These are phyloP conservation scores for Guadua angustifolia DNA, from an alignment of 176 grass and related monocot genomes.

Conservation along the genomic window DNA sequence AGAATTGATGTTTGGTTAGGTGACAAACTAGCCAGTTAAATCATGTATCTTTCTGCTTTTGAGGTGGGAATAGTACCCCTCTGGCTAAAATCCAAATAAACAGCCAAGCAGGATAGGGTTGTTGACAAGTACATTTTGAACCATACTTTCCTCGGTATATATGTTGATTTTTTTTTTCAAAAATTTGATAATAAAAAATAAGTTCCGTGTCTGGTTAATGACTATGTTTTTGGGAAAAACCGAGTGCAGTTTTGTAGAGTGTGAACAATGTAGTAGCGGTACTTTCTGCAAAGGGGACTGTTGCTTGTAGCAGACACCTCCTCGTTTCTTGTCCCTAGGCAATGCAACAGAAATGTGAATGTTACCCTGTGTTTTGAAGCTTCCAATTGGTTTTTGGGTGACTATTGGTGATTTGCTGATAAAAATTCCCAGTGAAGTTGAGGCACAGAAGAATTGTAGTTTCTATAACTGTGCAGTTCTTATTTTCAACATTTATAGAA, in stretches of 20 bases:
- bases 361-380: not conserved
- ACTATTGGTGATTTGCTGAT: not conserved
- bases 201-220: not conserved
- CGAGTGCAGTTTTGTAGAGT: not conserved
- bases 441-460: not conserved
- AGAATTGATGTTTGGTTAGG: conserved; percentile 27
- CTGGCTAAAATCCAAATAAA: not conserved
- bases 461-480: not conserved
- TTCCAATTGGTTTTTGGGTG: not conserved
- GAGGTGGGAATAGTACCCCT: conserved; percentile 1
- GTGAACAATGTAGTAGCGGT: not conserved
- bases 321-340: not conserved
- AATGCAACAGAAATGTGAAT: not conserved
- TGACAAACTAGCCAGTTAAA: conserved; percentile 23
- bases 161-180: not conserved
- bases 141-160: not conserved
- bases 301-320: not conserved
- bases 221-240: not conserved
- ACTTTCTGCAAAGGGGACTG: not conserved
- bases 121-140: conserved; percentile 17
- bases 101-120: not conserved
- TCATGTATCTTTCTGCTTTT: conserved; percentile 25
- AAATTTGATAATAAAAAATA: not conserved
- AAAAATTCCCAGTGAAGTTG: not conserved
- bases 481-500: not conserved